Conservation (phyloP, 2,329 filamentous ascomycete genomes). For the Thielaviopsis punctulata region DNA sequence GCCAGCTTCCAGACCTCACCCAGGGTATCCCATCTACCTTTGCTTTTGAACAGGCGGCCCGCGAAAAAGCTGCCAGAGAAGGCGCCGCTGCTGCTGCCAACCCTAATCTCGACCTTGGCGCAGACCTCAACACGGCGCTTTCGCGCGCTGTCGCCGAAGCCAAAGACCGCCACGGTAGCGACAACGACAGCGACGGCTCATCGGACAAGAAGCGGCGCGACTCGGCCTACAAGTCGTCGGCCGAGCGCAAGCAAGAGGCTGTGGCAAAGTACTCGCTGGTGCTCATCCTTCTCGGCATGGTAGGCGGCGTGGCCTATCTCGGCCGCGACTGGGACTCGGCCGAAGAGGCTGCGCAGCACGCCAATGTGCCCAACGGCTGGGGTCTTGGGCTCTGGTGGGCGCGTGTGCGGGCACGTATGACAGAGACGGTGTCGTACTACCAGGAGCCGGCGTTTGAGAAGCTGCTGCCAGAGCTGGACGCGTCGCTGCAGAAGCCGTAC, state of each 20-base stretch:
- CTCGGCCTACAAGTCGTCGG: slow-evolving; percentile 76
- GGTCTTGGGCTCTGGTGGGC: slow-evolving; percentile 58
- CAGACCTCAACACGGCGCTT: slow-evolving; percentile 15
- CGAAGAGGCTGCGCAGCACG: slow-evolving; percentile 52
- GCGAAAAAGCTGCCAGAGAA: slow-evolving; percentile 2
- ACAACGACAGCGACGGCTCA: slow-evolving; percentile 29
- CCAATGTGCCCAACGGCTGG: slow-evolving; percentile 68
- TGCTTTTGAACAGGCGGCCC: slow-evolving; percentile 47
- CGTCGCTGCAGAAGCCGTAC: slow-evolving; percentile 68
- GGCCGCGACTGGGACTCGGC: slow-evolving; percentile 80
- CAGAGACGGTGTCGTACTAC: slow-evolving; percentile 73
- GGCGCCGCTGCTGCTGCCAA: slow-evolving; percentile 21
- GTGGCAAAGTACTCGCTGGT: slow-evolving; percentile 62
- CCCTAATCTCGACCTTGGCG: slow-evolving; percentile 17
- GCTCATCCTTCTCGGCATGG: slow-evolving; percentile 35
- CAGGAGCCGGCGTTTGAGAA: slow-evolving; percentile 91
- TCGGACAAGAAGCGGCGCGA: slow-evolving; percentile 50
- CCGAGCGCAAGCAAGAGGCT: slow-evolving; percentile 62
- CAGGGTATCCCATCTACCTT: slow-evolving; percentile 87
- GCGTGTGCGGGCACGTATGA: slow-evolving; percentile 57
- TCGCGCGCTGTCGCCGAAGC: slow-evolving; percentile 23
- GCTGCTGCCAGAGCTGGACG: slow-evolving; percentile 68
- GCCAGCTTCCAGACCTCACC: slow-evolving; percentile 77
- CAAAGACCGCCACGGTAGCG: slow-evolving; percentile 23
- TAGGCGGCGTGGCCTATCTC: slow-evolving; percentile 52